Base-by-base conservation (phyloP, 106 monocot genomes). In the Acorus gramineus region DNA sequence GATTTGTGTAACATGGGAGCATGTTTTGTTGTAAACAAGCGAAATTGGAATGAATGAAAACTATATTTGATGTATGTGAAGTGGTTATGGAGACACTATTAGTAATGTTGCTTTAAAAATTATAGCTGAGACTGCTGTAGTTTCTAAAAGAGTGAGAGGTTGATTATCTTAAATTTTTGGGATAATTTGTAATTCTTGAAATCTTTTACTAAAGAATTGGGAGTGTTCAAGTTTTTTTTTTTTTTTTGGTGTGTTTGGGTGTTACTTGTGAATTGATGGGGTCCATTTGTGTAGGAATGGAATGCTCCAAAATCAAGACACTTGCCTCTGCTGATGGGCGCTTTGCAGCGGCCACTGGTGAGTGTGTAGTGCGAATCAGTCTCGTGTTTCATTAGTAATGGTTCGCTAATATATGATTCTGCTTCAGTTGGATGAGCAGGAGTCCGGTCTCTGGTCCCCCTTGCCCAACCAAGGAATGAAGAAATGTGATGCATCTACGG, bases 271-370 rank as follows among this genome's bases (percentile, higher is more conserved):
- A 56, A 46, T 69, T 3, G 8, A 46, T 7, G 6, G 7, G 64
- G 52, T 49, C n/a, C 48, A 51, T 48, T 57, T 12, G 11, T 76
- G 69, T 81, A 93, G 93, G 86, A 93, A 64, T 89, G 80, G 83
- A 93, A 84, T 81, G 71, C 83, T 63, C 81, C 89, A 12, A 89
- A 89, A 70, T 86, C 93, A 13, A 84, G 73, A 68, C 93, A 93
- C 63, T 77, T 78, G 8, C 73, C 76, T 65, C 81, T 93, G 69
- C 42, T 89, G 60, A 83, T 69, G 13, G 89, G 70, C 53, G 93
- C 89, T 58, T 69, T 89, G 13, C 77, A 81, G 43, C 80, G 80
- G 5, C 61, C 77, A 62, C 77, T 79, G 55, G 93, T 89, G 66
- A 93, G 89, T 75, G 42, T 28, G 28, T 28, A 28, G 28, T 28